A percentile compares a stretch with the other conserved stretches of the same genome.
Conservation (phyloP, 192 early-diverging fungal genomes). For the Mortierella antarctica region DNA sequence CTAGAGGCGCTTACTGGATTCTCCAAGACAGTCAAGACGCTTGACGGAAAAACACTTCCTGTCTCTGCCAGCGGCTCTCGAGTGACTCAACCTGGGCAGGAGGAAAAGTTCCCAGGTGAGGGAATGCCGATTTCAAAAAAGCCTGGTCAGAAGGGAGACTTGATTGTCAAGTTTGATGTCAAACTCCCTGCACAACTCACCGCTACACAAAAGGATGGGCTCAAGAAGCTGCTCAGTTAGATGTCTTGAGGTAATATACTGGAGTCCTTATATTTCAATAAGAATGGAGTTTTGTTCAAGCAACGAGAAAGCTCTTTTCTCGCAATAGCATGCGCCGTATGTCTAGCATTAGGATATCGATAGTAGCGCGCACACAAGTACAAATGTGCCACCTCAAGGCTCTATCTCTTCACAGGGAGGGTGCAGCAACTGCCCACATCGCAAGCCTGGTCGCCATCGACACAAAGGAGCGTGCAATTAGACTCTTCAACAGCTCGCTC, state of each 20-base stretch:
- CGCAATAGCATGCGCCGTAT: too few species aligned
- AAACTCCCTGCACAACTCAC: conserved; percentile 80
- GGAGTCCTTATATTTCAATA: not conserved
- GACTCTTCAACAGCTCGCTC: conserved; percentile 2
- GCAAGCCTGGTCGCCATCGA: conserved; percentile 41
- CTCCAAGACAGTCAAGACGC: conserved; percentile 73
- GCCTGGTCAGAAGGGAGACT: conserved; percentile 81
- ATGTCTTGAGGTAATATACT: not conserved
- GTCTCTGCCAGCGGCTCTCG: conserved; percentile 64
- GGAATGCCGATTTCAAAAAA: conserved; percentile 94
- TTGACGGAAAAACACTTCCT: conserved; percentile 80
- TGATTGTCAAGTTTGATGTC: conserved; percentile 85
- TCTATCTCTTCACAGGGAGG: conserved; percentile 42
- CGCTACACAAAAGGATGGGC: conserved; percentile 73
- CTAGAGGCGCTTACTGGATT: conserved; percentile 88
- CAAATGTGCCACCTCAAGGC: not conserved
- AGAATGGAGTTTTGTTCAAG: not conserved
- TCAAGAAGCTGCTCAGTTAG: conserved; percentile 58
- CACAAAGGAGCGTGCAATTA: conserved; percentile 36
- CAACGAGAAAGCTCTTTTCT: conserved; percentile 20
- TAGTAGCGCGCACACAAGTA: too few species aligned
- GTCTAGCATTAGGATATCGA: not conserved
- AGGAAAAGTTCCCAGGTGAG: conserved; percentile 77
- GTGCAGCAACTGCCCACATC: conserved; percentile 46
- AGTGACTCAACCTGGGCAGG: conserved; percentile 77